These are phyloP conservation scores for Pleochaeta shiraiana DNA, from an alignment of 2,329 filamentous ascomycete species.

Conservation along the genomic window DNA sequence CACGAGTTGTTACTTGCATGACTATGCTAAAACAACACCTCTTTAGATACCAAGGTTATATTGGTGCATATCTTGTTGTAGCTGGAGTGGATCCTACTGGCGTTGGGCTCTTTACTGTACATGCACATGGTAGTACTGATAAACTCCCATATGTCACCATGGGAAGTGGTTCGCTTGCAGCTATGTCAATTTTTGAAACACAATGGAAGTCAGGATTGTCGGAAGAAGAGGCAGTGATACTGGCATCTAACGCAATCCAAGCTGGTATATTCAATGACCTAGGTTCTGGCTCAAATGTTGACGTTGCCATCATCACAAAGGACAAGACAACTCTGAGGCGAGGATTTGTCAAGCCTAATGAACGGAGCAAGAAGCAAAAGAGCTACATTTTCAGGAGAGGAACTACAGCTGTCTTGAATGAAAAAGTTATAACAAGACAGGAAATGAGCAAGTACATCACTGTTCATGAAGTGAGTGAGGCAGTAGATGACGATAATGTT, in stretches of 20 bases:
- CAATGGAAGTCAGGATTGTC: constrained; percentile 68
- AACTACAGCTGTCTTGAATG: constrained; percentile 88
- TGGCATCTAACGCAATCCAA: constrained; percentile 72
- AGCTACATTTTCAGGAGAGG: constrained; percentile 81
- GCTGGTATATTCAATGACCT: constrained; percentile 98
- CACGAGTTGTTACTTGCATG: constrained; percentile 97
- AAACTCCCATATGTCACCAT: constrained; percentile 99
- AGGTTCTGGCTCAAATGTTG: constrained; percentile 91
- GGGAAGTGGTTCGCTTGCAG: constrained; percentile 87
- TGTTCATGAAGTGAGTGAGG: constrained; percentile 72
- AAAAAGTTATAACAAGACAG: constrained; percentile 88
- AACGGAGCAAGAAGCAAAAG: constrained; percentile 73
- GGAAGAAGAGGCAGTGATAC: constrained; percentile 58
- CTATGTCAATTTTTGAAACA: constrained; percentile 97
- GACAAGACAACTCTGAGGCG: constrained; percentile 89
- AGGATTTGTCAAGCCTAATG: constrained; percentile 86
- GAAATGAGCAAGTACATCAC: constrained; percentile 89
- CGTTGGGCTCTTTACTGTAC: constrained; percentile 88
- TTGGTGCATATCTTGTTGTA: constrained; percentile 93
- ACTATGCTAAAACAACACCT: constrained; percentile 99
- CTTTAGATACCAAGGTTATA: constrained; percentile 94
- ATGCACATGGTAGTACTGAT: constrained; percentile 95
- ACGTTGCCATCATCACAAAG: constrained; percentile 83
- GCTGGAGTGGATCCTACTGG: constrained; percentile 94
- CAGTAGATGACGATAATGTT: too few relatives aligned